These are phyloP conservation scores for Coemansia sp. DNA, from an alignment of 192 early-diverging fungal species.

Conservation along the genomic window DNA sequence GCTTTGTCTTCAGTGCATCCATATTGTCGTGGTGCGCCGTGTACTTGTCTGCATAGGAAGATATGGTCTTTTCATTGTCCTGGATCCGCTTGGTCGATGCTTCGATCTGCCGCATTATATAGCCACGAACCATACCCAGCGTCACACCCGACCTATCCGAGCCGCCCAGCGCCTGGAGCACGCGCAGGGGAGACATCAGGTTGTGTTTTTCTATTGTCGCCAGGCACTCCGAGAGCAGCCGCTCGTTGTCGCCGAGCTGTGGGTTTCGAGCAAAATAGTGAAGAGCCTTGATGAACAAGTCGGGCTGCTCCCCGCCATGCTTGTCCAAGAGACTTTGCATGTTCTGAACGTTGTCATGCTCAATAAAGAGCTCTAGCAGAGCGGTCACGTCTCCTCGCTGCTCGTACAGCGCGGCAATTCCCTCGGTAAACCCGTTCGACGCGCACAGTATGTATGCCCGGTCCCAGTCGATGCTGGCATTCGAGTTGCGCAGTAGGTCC, in stretches of 20 bases:
- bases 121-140: constrained; percentile 81
- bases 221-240: constrained; percentile 64
- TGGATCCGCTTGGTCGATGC: constrained; percentile 64
- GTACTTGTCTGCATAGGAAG: constrained; percentile 78
- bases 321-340: constrained; percentile 62
- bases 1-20: constrained; percentile 74
- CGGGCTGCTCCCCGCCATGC: constrained; percentile 68
- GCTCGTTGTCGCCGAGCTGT: constrained; percentile 58
- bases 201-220: constrained; percentile 82
- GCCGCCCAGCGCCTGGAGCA: constrained; percentile 75
- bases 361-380: constrained; percentile 70
- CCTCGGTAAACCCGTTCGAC: constrained; percentile 77
- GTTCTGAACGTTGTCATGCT: constrained; percentile 62
- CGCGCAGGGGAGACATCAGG: constrained; percentile 84
- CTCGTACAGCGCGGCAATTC: constrained; percentile 86
- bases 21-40: constrained; percentile 73
- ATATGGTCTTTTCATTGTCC: constrained; percentile 69
- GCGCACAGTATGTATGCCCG: constrained; percentile 91
- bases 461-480: constrained; percentile 81
- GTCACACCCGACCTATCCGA: constrained; percentile 70
- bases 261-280: constrained; percentile 73
- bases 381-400: constrained; percentile 75
- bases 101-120: constrained; percentile 76
- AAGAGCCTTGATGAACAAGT: constrained; percentile 66
- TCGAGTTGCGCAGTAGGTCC: constrained; percentile 65